These are phyloP conservation scores for Cucurbita pepo DNA, from an alignment of 306 rosid species.

Conservation along the genomic window DNA sequence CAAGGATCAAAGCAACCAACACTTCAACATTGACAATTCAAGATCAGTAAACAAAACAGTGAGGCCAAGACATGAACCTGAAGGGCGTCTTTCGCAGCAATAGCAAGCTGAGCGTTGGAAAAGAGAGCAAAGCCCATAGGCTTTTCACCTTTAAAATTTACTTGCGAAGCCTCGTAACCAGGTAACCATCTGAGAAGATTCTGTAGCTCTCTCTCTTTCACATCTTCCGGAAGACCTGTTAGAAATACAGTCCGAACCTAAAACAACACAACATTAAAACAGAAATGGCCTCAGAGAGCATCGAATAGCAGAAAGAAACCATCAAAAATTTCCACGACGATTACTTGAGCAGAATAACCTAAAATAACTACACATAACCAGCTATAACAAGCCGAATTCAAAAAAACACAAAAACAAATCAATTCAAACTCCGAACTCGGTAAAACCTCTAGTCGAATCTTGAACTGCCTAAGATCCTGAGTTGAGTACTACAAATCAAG, in stretches of 20 bases:
- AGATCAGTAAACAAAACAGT: neutral
- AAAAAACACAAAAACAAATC: neutral
- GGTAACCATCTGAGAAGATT: conserved; percentile 86
- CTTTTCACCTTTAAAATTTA: conserved; percentile 83
- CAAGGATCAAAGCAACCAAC: neutral
- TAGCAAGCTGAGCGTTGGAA: conserved; percentile 48
- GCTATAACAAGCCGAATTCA: neutral
- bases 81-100: conserved; percentile 75
- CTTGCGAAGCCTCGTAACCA: conserved; percentile 92
- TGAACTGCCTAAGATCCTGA: neutral
- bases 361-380: neutral
- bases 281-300: neutral
- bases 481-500: neutral
- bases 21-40: neutral
- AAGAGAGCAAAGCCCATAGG: conserved; percentile 98
- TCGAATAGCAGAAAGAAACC: neutral
- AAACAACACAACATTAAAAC: neutral
- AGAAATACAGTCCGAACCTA: conserved; percentile 84
- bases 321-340: neutral
- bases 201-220: conserved; percentile 78
- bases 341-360: neutral
- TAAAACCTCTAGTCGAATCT: neutral
- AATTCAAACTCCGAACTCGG: neutral
- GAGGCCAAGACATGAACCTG: conserved; percentile 29
- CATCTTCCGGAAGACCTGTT: conserved; percentile 91